Evolutionary conservation across 805 yeast species (phyloP).

Genomic region (Diddensiella caesifluorescens): DNA sequence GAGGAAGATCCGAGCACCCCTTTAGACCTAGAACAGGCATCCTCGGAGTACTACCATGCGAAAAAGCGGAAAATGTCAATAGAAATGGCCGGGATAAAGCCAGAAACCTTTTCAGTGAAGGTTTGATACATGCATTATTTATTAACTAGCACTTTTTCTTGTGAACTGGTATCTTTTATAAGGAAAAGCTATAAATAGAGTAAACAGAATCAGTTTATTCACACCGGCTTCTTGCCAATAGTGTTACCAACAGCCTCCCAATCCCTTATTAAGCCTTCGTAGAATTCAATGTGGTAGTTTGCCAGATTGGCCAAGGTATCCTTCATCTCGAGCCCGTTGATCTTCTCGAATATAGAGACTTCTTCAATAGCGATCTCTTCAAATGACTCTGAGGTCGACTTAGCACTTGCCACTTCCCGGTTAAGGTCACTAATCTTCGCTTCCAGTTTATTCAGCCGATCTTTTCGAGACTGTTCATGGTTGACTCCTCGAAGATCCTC

Average conservation of each 20-base stretch:
- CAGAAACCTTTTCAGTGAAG: slow-evolving; percentile 10
- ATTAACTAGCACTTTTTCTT: too few species aligned
- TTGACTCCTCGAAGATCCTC: slow-evolving; percentile 61
- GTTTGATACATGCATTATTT: too few species aligned
- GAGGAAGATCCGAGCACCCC: neutral
- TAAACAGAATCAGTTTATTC: too few species aligned
- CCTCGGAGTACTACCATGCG: neutral
- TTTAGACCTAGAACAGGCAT: neutral
- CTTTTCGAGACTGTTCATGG: slow-evolving; percentile 50
- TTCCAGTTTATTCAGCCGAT: slow-evolving; percentile 47
- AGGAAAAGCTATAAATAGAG: too few species aligned
- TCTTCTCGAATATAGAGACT: slow-evolving; percentile 64
- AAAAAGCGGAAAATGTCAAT: slow-evolving; percentile 19
- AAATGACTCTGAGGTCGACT: slow-evolving; percentile 46
- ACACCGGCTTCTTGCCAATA: too few species aligned
- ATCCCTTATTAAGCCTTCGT: slow-evolving; percentile 57
- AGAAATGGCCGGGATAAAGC: slow-evolving; percentile 10
- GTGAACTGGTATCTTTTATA: too few species aligned
- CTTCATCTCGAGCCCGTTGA: slow-evolving; percentile 73
- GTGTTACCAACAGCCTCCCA: slow-evolving; percentile 44
- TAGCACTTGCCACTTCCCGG: slow-evolving; percentile 48
- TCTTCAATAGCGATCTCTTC: slow-evolving; percentile 55
- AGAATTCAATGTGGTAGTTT: slow-evolving; percentile 69
- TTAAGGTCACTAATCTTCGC: slow-evolving; percentile 44
- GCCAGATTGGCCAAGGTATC: slow-evolving; percentile 66